Conservation (phyloP, 768 basidiomycete species). For the Antrodiella citrinella region DNA sequence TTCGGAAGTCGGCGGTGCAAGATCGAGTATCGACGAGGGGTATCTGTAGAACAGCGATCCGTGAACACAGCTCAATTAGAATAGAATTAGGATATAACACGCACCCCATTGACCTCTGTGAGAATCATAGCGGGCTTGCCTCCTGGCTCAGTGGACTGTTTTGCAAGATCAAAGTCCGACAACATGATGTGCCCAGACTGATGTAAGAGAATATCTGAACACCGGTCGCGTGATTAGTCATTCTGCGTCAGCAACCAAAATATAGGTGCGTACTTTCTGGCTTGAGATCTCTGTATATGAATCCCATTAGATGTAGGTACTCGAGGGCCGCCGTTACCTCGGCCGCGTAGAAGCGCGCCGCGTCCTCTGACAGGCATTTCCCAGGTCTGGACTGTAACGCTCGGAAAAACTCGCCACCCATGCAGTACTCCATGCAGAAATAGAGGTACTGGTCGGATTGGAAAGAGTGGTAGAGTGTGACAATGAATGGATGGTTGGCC, state of each 20-base stretch:
- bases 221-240: too few relatives aligned
- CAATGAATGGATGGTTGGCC: slow-evolving; percentile 99
- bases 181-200: slow-evolving; percentile 99
- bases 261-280: slow-evolving; percentile 79
- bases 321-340: slow-evolving; percentile 97
- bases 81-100: slow-evolving; percentile 20
- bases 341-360: slow-evolving; percentile 94
- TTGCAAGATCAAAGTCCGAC: slow-evolving; percentile 98
- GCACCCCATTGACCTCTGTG: slow-evolving; percentile 82
- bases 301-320: slow-evolving; percentile 98
- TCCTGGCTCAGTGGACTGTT: slow-evolving; percentile 82
- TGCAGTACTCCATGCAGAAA: slow-evolving; percentile 99
- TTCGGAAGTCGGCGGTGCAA: slow-evolving; percentile 95
- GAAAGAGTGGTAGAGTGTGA: slow-evolving; percentile 98
- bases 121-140: slow-evolving; percentile 84
- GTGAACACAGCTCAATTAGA: slow-evolving; percentile 8
- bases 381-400: slow-evolving; percentile 92
- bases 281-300: slow-evolving; percentile 98
- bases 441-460: slow-evolving; percentile 97
- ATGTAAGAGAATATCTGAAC: slow-evolving; percentile 88
- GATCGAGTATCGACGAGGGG: slow-evolving; percentile 95
- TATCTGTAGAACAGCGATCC: slow-evolving; percentile 37
- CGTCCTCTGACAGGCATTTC: slow-evolving; percentile 95
- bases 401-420: slow-evolving; percentile 99
- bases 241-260: slow-evolving; percentile 1